Percentiles rank a stretch among this genome's conserved stretches.
Conservation (phyloP, 257 asterid genomes). For the Cinchona pubescens region DNA sequence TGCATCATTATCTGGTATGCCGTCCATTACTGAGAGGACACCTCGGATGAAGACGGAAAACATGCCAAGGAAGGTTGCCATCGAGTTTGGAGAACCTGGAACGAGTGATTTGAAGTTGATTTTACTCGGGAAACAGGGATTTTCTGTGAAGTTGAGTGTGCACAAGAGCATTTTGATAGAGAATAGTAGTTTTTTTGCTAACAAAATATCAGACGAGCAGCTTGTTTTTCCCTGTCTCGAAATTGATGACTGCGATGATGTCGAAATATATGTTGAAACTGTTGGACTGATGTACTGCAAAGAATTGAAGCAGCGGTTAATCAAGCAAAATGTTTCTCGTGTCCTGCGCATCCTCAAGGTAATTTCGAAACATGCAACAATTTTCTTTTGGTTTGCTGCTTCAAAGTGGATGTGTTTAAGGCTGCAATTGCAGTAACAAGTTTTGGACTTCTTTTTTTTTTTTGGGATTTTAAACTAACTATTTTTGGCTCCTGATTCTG, state of each 20-base stretch:
- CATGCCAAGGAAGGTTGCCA: conserved; percentile 63
- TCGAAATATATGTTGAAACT: conserved; percentile 85
- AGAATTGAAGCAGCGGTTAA: conserved; percentile 79
- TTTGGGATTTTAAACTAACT: neutral
- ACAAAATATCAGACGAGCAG: conserved; percentile 48
- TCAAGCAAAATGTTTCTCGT: conserved; percentile 80
- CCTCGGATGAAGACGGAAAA: conserved; percentile 55
- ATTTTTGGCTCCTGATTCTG: neutral
- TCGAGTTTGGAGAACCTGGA: conserved; percentile 93
- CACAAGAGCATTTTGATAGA: conserved; percentile 62
- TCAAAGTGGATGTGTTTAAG: neutral
- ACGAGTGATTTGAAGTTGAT: conserved; percentile 79
- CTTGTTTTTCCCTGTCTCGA: conserved; percentile 75
- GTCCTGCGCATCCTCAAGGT: conserved; percentile 90
- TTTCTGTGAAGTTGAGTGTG: conserved; percentile 83
- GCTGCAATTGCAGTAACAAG: neutral
- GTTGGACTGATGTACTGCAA: conserved; percentile 91
- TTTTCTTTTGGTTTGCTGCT: neutral
- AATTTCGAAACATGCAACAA: conserved; percentile 6
- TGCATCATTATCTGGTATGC: conserved; percentile 31
- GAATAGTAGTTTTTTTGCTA: conserved; percentile 60
- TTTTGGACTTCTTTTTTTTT: neutral
- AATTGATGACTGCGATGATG: conserved; percentile 86
- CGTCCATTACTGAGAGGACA: conserved; percentile 39
- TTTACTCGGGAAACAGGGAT: conserved; percentile 72